These are phyloP conservation scores for Ceratorhiza oryzae-sativae DNA, from an alignment of 1,284 basidiomycete species.

Conservation along the genomic window DNA sequence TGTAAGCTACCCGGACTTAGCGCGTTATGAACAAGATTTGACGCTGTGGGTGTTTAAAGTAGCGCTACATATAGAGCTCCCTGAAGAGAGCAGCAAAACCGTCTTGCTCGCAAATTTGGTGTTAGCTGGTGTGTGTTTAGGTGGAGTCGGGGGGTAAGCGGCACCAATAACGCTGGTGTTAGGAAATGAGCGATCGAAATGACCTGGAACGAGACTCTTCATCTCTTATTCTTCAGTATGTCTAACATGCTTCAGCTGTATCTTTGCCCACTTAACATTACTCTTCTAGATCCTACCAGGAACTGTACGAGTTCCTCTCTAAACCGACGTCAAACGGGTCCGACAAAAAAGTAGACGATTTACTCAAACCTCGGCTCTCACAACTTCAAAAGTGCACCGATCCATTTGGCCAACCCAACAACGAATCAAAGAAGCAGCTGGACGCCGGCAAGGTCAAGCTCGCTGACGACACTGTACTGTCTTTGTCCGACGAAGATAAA, in stretches of 20 bases:
- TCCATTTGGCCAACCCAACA: constrained; percentile 72
- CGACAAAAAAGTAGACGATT: constrained; percentile 12
- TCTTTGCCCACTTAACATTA: neutral
- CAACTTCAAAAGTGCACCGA: constrained; percentile 63
- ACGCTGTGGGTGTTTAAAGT: too few species aligned
- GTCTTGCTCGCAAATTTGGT: too few species aligned
- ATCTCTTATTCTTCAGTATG: constrained; percentile 21
- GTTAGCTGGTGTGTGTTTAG: neutral
- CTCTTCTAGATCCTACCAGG: constrained; percentile 21
- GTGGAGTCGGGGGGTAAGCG: neutral
- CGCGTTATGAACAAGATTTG: too few species aligned
- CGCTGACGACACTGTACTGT: constrained; percentile 65
- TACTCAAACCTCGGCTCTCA: constrained; percentile 61
- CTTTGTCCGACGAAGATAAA: constrained; percentile 71
- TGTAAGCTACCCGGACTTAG: neutral
- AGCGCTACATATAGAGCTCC: neutral
- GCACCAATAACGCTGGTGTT: neutral
- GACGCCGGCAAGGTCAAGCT: constrained; percentile 70
- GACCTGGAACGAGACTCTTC: constrained; percentile 10
- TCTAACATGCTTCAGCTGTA: neutral
- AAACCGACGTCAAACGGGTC: neutral
- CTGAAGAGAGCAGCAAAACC: neutral
- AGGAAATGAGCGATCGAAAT: constrained; percentile 20
- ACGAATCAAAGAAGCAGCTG: constrained; percentile 68
- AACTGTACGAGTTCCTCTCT: constrained; percentile 22